phyloP scores from a whole-genome alignment of 768 basidiomycete genomes.

The Boletellus ananas region DNA sequence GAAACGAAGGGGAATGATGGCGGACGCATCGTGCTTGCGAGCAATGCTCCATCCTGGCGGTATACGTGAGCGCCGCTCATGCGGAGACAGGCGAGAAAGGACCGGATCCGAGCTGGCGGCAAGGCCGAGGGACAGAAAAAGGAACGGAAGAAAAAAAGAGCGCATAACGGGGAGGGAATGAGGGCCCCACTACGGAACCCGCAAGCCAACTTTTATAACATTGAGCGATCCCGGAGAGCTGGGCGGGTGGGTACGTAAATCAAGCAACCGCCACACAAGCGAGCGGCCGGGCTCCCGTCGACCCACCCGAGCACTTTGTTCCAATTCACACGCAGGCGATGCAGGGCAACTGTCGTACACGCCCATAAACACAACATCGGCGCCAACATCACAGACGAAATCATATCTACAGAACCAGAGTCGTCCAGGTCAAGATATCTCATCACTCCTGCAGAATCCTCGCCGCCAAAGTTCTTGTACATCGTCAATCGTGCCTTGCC shows the following conservation, averaged over 20 bases:
- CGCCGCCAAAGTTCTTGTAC: neutral
- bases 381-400: too few relatives aligned
- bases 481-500: slow-evolving; percentile 13
- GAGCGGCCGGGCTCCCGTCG: too few relatives aligned
- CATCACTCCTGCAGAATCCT: neutral
- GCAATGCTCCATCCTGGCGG: slow-evolving; percentile 38
- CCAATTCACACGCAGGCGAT: too few relatives aligned
- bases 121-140: slow-evolving; percentile 21
- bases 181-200: neutral
- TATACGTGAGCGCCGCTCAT: slow-evolving; percentile 30
- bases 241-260: too few relatives aligned
- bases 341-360: too few relatives aligned
- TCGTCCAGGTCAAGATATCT: neutral
- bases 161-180: slow-evolving; percentile 8
- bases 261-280: too few relatives aligned
- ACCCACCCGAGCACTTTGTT: too few relatives aligned
- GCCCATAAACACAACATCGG: too few relatives aligned
- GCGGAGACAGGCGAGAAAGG: slow-evolving; percentile 6
- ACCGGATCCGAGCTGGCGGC: slow-evolving; percentile 3
- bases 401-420: neutral
- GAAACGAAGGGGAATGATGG: slow-evolving; percentile 41
- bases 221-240: too few relatives aligned
- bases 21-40: slow-evolving; percentile 29
- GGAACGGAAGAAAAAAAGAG: slow-evolving; percentile 19
- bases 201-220: neutral